Conservation (phyloP, 345 rosid species). For the Cardamine occulta region DNA sequence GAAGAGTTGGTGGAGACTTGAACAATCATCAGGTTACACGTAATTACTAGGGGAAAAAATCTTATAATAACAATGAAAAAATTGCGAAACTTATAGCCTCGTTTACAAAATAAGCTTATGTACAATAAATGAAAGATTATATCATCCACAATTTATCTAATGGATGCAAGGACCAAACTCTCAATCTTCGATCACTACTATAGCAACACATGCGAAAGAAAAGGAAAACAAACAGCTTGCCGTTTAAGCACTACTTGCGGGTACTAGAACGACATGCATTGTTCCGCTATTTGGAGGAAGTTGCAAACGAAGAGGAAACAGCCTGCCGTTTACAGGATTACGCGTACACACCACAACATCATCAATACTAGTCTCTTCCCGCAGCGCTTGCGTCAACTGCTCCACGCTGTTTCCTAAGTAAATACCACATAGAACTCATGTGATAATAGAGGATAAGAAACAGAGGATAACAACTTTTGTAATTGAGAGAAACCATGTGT, state of each 20-base stretch:
- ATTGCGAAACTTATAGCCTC: constrained; percentile 2
- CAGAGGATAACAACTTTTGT: too few relatives aligned
- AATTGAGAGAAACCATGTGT: too few relatives aligned
- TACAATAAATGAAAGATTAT: constrained; percentile 27
- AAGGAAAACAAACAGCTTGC: constrained; percentile 48
- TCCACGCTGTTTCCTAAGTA: constrained; percentile 73
- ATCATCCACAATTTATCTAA: constrained; percentile 23
- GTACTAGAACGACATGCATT: constrained; percentile 81
- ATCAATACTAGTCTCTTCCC: constrained; percentile 71
- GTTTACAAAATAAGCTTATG: constrained; percentile 20
- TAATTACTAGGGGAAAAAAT: neutral
- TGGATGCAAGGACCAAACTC: neutral
- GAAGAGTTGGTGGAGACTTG: too few relatives aligned
- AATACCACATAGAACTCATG: too few relatives aligned
- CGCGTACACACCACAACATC: constrained; percentile 77
- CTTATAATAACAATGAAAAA: neutral
- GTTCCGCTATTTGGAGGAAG: constrained; percentile 84
- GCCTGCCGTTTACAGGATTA: constrained; percentile 81
- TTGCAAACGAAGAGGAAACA: constrained; percentile 79
- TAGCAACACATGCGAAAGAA: neutral
- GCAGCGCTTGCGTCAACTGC: constrained; percentile 69
- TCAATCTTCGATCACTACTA: neutral
- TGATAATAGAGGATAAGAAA: too few relatives aligned
- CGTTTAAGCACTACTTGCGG: constrained; percentile 38
- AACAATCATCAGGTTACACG: neutral